Base-by-base conservation (phyloP, 768 basidiomycete species). In the Bullera alba region DNA sequence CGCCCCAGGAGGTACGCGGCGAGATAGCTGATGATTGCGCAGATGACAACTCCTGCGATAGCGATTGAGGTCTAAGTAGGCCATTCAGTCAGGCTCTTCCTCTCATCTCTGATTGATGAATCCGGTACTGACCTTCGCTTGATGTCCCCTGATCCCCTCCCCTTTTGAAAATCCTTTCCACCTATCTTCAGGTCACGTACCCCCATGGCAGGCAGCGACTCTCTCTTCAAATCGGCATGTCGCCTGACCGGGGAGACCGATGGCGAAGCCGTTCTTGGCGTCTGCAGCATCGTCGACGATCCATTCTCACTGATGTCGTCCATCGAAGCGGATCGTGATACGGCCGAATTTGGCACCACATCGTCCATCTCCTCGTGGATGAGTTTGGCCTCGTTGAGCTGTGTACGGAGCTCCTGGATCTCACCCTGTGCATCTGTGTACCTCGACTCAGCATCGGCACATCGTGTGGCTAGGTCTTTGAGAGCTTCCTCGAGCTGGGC, bases 371-470 rank as follows among this genome's bases (percentile, higher is more conserved):
- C 65, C 1, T 55, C 46, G 39, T 41, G 46, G 16, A 59, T 55
- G 2, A 90, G 79, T 61, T 84, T 88, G 6, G 82, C 79, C 67
- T 93, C 92, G 63, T 91, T 82, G 27, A 93, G 83, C 70, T 95
- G 89, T n/a, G 83, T 79, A 16, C 85, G 84, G 34, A 99, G 80
- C 61, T 92, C 89, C n/a, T 86, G 85, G 51, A 99, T 93, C 72
- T 93, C 87, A 42, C 81, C 80, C 26, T 96, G 78, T 16, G 92
- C 87, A 53, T 93, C 86, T 26, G 83, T 83, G 67, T 92, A 96
- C 37, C 46, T 37, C 16, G 38, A 46, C 17, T 60, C 56, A 5
- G 59, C 42, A n/a, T 49, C 56, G 6, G 41, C 38, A 15, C 54
- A 50, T 44, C 39, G 52, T 14, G 52, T 46, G 2, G 62, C 62